These are phyloP conservation scores for Athelia psychrophila DNA, from an alignment of 1,284 basidiomycete genomes.

Conservation along the genomic window DNA sequence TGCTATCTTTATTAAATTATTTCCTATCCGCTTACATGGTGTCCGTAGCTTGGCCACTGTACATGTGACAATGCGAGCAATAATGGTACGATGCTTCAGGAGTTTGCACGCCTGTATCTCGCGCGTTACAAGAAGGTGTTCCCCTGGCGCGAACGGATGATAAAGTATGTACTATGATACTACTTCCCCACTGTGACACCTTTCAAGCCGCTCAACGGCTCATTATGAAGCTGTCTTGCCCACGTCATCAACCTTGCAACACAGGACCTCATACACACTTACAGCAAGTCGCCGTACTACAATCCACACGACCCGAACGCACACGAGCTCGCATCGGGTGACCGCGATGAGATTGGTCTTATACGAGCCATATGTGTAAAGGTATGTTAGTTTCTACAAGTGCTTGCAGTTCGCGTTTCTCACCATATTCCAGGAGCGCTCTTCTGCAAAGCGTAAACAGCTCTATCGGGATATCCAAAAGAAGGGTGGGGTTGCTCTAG, in stretches of 20 bases:
- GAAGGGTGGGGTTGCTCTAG: not conserved
- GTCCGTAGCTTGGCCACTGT: slow-evolving; percentile 26
- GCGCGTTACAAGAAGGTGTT: slow-evolving; percentile 11
- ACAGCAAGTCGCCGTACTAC: slow-evolving; percentile 28
- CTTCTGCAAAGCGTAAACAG: slow-evolving; percentile 30
- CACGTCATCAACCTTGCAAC: slow-evolving; percentile 37
- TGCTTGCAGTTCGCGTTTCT: slow-evolving; percentile 1
- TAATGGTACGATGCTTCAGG: slow-evolving; percentile 28
- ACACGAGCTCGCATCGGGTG: slow-evolving; percentile 8
- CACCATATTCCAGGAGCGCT: slow-evolving; percentile 21
- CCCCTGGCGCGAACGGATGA: slow-evolving; percentile 9
- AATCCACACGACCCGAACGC: slow-evolving; percentile 17
- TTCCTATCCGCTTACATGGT: slow-evolving; percentile 3
- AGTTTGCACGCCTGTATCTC: slow-evolving; percentile 15
- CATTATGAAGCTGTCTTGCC: slow-evolving; percentile 28
- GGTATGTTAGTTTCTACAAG: slow-evolving; percentile 15
- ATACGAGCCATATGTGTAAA: slow-evolving; percentile 28
- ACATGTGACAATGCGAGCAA: slow-evolving; percentile 34
- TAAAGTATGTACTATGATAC: slow-evolving; percentile 17
- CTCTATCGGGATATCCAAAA: slow-evolving; percentile 23
- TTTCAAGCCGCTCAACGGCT: not conserved
- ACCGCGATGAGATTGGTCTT: slow-evolving; percentile 26
- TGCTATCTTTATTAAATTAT: slow-evolving; percentile 4
- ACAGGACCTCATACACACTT: slow-evolving; percentile 27
- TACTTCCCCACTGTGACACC: not conserved